Conservation (phyloP, 805 yeast species). For the Candida chauliodis region DNA sequence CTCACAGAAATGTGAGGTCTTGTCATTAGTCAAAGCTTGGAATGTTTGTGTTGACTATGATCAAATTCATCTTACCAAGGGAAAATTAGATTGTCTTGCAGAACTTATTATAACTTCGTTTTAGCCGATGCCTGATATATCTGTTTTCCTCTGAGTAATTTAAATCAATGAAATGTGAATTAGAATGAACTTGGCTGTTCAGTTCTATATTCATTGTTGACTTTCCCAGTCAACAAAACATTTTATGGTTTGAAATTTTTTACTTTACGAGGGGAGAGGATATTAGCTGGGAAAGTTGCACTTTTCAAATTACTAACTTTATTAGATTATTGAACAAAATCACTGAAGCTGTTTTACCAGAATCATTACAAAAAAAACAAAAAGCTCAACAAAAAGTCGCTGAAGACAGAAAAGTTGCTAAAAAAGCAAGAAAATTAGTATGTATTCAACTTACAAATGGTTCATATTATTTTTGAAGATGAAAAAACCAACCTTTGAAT, state of each 20-base stretch:
- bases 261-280: slow-evolving; percentile 11
- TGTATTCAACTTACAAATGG: slow-evolving; percentile 35
- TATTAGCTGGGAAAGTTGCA: slow-evolving; percentile 5
- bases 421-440: slow-evolving; percentile 76
- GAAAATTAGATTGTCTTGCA: slow-evolving; percentile 42
- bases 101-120: slow-evolving; percentile 23
- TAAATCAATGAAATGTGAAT: slow-evolving; percentile 18
- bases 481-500: slow-evolving; percentile 43
- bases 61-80: slow-evolving; percentile 24
- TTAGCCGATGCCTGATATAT: slow-evolving; percentile 41
- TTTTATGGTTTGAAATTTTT: slow-evolving; percentile 7
- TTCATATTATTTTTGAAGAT: slow-evolving; percentile 42
- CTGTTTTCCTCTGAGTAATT: slow-evolving; percentile 41
- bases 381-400: slow-evolving; percentile 75
- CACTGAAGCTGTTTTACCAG: slow-evolving; percentile 62
- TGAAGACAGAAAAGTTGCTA: slow-evolving; percentile 77
- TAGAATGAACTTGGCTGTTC: slow-evolving; percentile 40
- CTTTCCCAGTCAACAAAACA: slow-evolving; percentile 24
- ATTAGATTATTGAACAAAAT: slow-evolving; percentile 10
- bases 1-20: slow-evolving; percentile 13
- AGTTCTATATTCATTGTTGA: slow-evolving; percentile 23
- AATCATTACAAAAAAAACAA: slow-evolving; percentile 79
- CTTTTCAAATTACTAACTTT: slow-evolving; percentile 21
- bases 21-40: slow-evolving; percentile 13
- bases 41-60: slow-evolving; percentile 10